Evolutionary conservation across 768 basidiomycete genomes (phyloP), one percentile per base, ranked within the genome.

Genomic region (Termitomyces sp.): DNA sequence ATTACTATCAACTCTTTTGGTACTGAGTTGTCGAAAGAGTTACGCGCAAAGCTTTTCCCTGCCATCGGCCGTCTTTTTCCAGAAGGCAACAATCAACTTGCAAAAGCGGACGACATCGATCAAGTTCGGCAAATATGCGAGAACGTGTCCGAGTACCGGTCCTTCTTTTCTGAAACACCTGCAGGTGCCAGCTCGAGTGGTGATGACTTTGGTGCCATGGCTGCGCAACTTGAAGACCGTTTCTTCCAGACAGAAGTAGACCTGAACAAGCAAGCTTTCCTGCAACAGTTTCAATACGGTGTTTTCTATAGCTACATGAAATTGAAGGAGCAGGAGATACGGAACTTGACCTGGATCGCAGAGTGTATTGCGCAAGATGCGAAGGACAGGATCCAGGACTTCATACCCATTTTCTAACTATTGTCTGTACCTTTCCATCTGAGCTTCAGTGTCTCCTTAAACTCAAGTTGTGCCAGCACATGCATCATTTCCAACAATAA

Each of bases 1-100:
- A 98, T 99, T 73, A 97, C 97, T 35, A 92, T 99, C 78, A 99
- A 99, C 79, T 98, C 97, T 13, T 96, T 98, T 75, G 89, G 88
- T 59, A 98, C 97, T 4, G 93, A 94, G 66, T 82, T 99, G 58
- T 80, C 88, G 41, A 99, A 99, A 72, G 97, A 99, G 68, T 88
- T 92, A 64, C 90, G 97, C 36, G 93, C 94, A 14, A 87, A 87
- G 66, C 84, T 99, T 40, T 98, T 96, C 81, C 97, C 97, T 5
- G 80, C 88, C 16, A 91, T 98, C 59, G 97, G 97, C 18, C 84
- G 90, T 55, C 81, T 99, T 51, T 98, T 87, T 78, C 97, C 96
- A 2, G 94, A 89, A 65, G 97, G 97, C 52, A 98, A 98, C 74
- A 95, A 96, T 67, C 83, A 84, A 48, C 85, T 99, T 33, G 94